Evolutionary conservation across 2,329 filamentous ascomycete genomes (phyloP).

Genomic region (Dactylonectria estremocensis): DNA sequence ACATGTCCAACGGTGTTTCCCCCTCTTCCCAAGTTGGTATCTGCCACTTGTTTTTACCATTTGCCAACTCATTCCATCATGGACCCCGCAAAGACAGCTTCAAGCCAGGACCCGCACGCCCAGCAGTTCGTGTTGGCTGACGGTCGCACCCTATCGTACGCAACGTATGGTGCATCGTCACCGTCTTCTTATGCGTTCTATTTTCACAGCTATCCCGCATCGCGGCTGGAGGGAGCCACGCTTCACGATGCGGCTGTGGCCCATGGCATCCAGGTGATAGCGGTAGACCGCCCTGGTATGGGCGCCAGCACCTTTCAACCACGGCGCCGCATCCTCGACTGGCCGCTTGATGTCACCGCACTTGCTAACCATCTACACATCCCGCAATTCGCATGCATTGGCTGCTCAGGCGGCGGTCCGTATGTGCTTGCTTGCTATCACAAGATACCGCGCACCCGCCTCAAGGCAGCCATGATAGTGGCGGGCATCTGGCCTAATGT

Average conservation of each 20-base stretch:
- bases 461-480: constrained; percentile 28
- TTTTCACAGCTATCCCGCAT: constrained; percentile 56
- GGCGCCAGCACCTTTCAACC: constrained; percentile 53
- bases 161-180: constrained; percentile 40
- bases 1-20: background rate
- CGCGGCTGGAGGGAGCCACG: constrained; percentile 50
- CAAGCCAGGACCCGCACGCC: background rate
- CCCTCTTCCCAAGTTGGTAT: background rate
- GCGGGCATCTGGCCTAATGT: constrained; percentile 34
- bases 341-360: constrained; percentile 45
- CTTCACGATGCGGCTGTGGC: constrained; percentile 33
- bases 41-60: background rate
- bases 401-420: constrained; percentile 49
- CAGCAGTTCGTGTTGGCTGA: constrained; percentile 28
- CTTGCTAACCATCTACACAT: constrained; percentile 46
- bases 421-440: constrained; percentile 49
- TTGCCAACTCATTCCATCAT: background rate
- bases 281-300: constrained; percentile 55
- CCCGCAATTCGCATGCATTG: constrained; percentile 46
- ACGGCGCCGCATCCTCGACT: constrained; percentile 46
- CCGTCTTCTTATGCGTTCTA: constrained; percentile 31
- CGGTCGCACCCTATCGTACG: constrained; percentile 47
- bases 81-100: background rate
- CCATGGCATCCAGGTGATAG: constrained; percentile 48
- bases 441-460: constrained; percentile 25